Conservation (phyloP, 495 filamentous ascomycete genomes). For the Podospora fimiseda region DNA sequence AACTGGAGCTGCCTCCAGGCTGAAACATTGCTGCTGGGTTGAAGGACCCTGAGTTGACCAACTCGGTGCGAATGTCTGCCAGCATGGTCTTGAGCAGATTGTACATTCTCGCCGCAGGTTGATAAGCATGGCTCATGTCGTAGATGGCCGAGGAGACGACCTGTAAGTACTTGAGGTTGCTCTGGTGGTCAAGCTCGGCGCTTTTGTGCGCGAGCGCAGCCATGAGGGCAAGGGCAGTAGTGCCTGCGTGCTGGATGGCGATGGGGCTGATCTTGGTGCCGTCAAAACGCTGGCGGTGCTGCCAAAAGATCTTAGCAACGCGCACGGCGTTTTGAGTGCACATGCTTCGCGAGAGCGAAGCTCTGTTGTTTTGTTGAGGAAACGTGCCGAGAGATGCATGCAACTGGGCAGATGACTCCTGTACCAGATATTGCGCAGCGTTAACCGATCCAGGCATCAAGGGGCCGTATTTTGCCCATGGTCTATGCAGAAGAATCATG, state of each 20-base stretch:
- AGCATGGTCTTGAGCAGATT: conserved; percentile 30
- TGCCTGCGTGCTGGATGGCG: conserved; percentile 46
- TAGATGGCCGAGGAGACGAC: conserved; percentile 35
- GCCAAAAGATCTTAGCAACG: conserved; percentile 46
- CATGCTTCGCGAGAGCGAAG: conserved; percentile 38
- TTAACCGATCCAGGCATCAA: conserved; percentile 18
- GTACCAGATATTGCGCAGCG: conserved; percentile 8
- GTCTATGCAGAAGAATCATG: conserved; percentile 45
- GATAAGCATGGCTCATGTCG: conserved; percentile 36
- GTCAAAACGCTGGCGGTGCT: conserved; percentile 45
- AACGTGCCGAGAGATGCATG: conserved; percentile 11
- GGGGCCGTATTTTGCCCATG: conserved; percentile 42
- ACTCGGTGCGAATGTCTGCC: conserved; percentile 27
- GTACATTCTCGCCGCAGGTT: conserved; percentile 32
- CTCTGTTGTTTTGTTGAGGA: conserved; percentile 32
- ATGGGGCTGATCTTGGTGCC: conserved; percentile 38
- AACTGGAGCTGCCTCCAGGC: neutral
- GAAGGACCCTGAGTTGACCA: conserved; percentile 17
- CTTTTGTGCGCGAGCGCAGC: conserved; percentile 39
- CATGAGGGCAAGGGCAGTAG: conserved; percentile 46
- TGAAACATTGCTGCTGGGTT: conserved; percentile 5
- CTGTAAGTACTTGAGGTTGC: conserved; percentile 31
- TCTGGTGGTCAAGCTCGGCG: conserved; percentile 27
- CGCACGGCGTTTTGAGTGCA: conserved; percentile 49
- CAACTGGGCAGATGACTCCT: conserved; percentile 1